Evolutionary conservation across 2,329 filamentous ascomycete genomes (phyloP).

Genomic region (Cryoendolithus antarcticus): DNA sequence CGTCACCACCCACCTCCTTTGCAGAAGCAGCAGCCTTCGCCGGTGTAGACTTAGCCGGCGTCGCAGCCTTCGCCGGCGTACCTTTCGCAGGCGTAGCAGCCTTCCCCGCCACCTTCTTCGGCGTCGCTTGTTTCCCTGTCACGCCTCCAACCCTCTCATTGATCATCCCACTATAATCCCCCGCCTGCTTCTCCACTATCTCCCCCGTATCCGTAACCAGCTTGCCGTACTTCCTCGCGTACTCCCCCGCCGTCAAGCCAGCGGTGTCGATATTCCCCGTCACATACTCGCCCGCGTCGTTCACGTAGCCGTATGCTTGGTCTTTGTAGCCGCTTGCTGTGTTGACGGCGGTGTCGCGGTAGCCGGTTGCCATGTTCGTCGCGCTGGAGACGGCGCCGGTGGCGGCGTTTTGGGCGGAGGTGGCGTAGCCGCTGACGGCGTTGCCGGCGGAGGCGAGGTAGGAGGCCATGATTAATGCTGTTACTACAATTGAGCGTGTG

Average conservation of each 20-base stretch:
- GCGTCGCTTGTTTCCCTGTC: constrained; percentile 5
- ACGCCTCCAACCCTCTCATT: constrained; percentile 2
- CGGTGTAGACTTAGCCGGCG: background rate
- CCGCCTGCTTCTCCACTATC: constrained; percentile 5
- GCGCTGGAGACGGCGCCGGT: constrained; percentile 5
- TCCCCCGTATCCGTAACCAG: constrained; percentile 6
- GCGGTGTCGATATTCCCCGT: constrained; percentile 9
- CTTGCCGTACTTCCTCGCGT: constrained; percentile 6
- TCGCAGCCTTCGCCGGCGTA: constrained; percentile 1
- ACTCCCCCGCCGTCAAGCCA: constrained; percentile 6
- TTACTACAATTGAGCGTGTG: no score
- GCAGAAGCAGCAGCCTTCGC: constrained; percentile 1
- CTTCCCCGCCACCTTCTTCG: constrained; percentile 6
- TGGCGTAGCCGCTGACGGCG: background rate
- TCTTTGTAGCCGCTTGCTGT: constrained; percentile 5
- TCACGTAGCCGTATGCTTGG: constrained; percentile 8
- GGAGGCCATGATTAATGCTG: no score
- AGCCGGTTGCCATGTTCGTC: constrained; percentile 5
- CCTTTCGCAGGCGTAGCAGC: constrained; percentile 1
- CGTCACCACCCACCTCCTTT: background rate
- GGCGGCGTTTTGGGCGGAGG: constrained; percentile 4
- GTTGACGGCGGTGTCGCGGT: constrained; percentile 1
- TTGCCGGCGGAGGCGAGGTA: no score
- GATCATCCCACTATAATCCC: constrained; percentile 8
- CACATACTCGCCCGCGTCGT: constrained; percentile 9